These are phyloP conservation scores for Aquilaria yunnanensis DNA, from an alignment of 345 rosid species.

Conservation along the genomic window DNA sequence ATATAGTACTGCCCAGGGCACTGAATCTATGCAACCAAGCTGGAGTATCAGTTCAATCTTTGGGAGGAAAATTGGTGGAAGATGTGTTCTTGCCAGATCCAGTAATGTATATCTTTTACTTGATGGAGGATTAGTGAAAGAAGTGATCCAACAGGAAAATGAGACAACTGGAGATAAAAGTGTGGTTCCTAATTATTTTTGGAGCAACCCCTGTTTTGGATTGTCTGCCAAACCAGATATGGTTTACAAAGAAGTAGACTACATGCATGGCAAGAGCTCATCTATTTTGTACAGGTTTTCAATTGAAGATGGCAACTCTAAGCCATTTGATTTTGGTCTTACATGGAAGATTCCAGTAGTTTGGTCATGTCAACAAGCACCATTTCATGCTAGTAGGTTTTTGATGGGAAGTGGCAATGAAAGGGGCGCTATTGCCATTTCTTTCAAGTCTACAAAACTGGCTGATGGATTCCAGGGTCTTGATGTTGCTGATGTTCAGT, in stretches of 20 bases:
- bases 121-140: slow-evolving; percentile 42
- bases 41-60: slow-evolving; percentile 85
- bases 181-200: slow-evolving; percentile 20
- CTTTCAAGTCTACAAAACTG: slow-evolving; percentile 50
- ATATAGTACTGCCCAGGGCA: slow-evolving; percentile 15
- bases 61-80: slow-evolving; percentile 63
- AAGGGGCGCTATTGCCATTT: slow-evolving; percentile 92
- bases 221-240: slow-evolving; percentile 62
- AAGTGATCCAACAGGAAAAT: slow-evolving; percentile 27
- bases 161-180: slow-evolving; percentile 16
- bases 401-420: slow-evolving; percentile 98
- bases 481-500: slow-evolving; percentile 21
- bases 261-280: slow-evolving; percentile 19
- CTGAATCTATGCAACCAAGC: slow-evolving; percentile 53
- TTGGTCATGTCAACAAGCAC: slow-evolving; percentile 72
- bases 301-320: slow-evolving; percentile 42
- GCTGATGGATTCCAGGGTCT: slow-evolving; percentile 22
- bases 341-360: slow-evolving; percentile 65
- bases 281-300: slow-evolving; percentile 48
- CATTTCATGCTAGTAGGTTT: slow-evolving; percentile 72
- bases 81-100: slow-evolving; percentile 69
- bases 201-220: slow-evolving; percentile 35
- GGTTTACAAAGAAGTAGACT: slow-evolving; percentile 41
- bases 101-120: slow-evolving; percentile 72
- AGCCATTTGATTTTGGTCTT: slow-evolving; percentile 67